phyloP scores from a whole-genome alignment of 192 early-diverging fungal genomes.

The Coemansia sp. region DNA sequence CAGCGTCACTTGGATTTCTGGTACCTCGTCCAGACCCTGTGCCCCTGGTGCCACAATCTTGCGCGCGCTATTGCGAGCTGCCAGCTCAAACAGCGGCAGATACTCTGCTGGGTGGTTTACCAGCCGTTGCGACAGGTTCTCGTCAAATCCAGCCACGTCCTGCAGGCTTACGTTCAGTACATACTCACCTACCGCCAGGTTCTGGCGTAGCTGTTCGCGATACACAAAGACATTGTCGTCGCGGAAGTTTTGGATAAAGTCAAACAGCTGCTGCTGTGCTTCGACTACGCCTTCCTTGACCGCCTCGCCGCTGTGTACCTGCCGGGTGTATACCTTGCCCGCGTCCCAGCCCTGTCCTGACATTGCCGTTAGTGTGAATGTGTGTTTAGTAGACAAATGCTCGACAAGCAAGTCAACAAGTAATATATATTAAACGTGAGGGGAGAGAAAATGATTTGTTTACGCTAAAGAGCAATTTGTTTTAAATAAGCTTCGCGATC shows the following conservation, averaged over 20 bases:
- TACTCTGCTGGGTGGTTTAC: conserved; percentile 76
- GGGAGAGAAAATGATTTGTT: not conserved
- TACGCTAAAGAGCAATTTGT: not conserved
- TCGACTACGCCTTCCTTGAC: conserved; percentile 59
- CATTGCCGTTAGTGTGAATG: conserved; percentile 16
- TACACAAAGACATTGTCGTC: conserved; percentile 83
- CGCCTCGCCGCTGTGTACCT: conserved; percentile 63
- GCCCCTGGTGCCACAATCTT: conserved; percentile 64
- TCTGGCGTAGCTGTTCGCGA: conserved; percentile 89
- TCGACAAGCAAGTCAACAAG: not conserved
- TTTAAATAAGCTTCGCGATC: not conserved
- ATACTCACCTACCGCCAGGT: conserved; percentile 72
- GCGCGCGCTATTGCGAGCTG: conserved; percentile 74
- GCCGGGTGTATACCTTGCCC: conserved; percentile 72
- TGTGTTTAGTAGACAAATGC: not conserved
- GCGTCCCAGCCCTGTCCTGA: conserved; percentile 80
- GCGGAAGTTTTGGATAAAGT: conserved; percentile 85
- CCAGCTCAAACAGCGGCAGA: conserved; percentile 88
- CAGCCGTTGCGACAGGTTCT: conserved; percentile 78
- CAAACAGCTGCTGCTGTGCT: conserved; percentile 67
- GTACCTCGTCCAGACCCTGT: conserved; percentile 59
- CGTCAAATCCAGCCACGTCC: conserved; percentile 81
- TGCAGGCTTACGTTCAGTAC: conserved; percentile 86
- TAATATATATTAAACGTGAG: not conserved
- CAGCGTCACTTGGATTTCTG: conserved; percentile 89